Base-by-base conservation (phyloP, 371 early-diverging fungal genomes). In the Mucor velutinosus region DNA sequence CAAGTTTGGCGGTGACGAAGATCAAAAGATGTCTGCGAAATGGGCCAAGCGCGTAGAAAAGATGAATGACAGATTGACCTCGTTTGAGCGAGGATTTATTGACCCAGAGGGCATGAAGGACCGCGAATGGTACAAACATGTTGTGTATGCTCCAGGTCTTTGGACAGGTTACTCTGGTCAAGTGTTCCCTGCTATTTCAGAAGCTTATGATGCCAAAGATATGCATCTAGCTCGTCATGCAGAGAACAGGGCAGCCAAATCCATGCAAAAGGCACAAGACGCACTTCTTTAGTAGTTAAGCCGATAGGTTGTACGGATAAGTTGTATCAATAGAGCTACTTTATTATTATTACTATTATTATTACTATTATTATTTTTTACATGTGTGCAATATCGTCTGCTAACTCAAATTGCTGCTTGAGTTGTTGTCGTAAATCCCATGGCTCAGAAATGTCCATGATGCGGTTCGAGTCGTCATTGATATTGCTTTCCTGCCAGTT, bases 91-190 rank as follows among this genome's bases (percentile, higher is more conserved):
- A 29, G 80, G 79, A 3, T 86, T 90, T 62, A 64, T 89, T 55
- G 83, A 85, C 32, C 77, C 77, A 8, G 77, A 84, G 41, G 90
- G 90, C 37, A 77, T 89, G 12, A 76, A 74, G 7, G 81, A 81
- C 0, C 84, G 88, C 25, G 70, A 76, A 21, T 90, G 91, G 91
- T 89, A 81, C 67, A 86, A 88, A 51, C 91, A 90, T 57, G 79
- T 83, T 3, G 64, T 90, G 10, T 82, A 86, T 62, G 84, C 87
- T 1, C 90, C 90, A 7, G 82, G 85, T 4, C 72, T 81, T 10
- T 83, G 84, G 84, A 73, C 80, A 11, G 88, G 85, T 21, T 83
- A 87, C 51, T 76, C 75, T 1, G 65, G 82, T 11, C 85, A 84
- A 66, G 69, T 76, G 1, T 85, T 89, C 62, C 87, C 89, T 21